A percentile compares a stretch with the other conserved stretches of the same genome.
These are phyloP conservation scores for Diutina sp. DNA, from an alignment of 1,139 yeast species.

Conservation along the genomic window DNA sequence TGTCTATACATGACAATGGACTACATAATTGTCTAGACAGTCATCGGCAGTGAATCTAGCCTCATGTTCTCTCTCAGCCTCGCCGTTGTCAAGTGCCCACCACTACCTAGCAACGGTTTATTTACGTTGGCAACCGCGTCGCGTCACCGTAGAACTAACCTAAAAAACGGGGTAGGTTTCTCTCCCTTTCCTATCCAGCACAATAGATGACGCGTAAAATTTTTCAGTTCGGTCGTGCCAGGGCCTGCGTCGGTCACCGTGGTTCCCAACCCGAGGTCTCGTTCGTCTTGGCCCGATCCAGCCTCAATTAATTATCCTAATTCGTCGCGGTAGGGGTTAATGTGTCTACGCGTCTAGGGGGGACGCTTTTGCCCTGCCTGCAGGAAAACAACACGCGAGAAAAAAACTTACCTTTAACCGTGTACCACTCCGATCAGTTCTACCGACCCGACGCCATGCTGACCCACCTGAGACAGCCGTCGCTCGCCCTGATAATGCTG, in stretches of 20 bases:
- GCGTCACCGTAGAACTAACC: not conserved
- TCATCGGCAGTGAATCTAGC: not conserved
- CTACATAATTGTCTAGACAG: not conserved
- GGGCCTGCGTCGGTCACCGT: not conserved
- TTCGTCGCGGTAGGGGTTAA: not conserved
- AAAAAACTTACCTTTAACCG: not conserved
- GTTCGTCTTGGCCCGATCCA: not conserved
- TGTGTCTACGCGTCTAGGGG: not conserved
- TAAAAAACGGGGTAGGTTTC: not conserved
- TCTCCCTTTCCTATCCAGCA: not conserved
- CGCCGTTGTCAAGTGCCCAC: not conserved
- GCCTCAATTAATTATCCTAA: not conserved
- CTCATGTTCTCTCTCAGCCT: not conserved
- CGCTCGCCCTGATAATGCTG: slow-evolving; percentile 3
- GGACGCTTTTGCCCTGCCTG: not conserved
- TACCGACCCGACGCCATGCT: not conserved
- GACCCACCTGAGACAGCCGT: slow-evolving; percentile 2
- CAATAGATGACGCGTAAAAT: not conserved
- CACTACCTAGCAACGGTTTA: not conserved
- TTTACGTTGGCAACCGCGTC: not conserved
- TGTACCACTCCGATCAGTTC: not conserved
- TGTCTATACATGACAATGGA: not conserved
- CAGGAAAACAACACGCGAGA: not conserved
- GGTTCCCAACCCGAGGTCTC: not conserved
- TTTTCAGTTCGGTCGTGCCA: not conserved